phyloP scores from a whole-genome alignment of 371 early-diverging fungal genomes.

The Apophysomyces sp. region DNA sequence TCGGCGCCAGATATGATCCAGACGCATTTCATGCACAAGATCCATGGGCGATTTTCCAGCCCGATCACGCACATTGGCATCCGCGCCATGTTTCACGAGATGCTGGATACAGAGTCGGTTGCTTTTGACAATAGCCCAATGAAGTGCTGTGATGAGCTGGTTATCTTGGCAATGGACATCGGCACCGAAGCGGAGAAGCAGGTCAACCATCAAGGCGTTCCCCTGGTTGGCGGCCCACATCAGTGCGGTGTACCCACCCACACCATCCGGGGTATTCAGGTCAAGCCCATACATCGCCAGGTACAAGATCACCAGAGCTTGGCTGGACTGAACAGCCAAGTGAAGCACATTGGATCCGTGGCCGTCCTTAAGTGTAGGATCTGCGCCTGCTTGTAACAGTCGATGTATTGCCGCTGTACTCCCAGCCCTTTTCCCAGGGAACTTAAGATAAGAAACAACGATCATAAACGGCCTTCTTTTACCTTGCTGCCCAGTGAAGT shows the following conservation, averaged over 20 bases:
- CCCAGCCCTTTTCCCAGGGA: slow-evolving; percentile 40
- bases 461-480: not conserved
- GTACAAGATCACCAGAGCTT: slow-evolving; percentile 60
- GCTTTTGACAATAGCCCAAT: slow-evolving; percentile 73
- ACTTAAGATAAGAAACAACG: slow-evolving; percentile 20
- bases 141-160: slow-evolving; percentile 61
- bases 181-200: not conserved
- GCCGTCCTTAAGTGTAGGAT: slow-evolving; percentile 60
- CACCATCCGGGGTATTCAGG: slow-evolving; percentile 66
- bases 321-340: slow-evolving; percentile 73
- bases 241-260: slow-evolving; percentile 69
- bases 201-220: not conserved
- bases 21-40: not conserved
- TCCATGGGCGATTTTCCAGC: slow-evolving; percentile 24
- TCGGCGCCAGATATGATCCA: not conserved
- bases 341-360: slow-evolving; percentile 83
- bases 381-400: slow-evolving; percentile 65
- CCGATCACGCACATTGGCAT: slow-evolving; percentile 63
- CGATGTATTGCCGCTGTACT: slow-evolving; percentile 62
- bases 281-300: slow-evolving; percentile 60
- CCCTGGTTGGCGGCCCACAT: slow-evolving; percentile 22
- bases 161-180: slow-evolving; percentile 43
- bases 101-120: slow-evolving; percentile 60
- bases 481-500: slow-evolving; percentile 86
- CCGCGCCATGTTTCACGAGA: slow-evolving; percentile 69